Base-by-base conservation (phyloP, 495 filamentous ascomycete genomes). In the Daldinia caldariorum region DNA sequence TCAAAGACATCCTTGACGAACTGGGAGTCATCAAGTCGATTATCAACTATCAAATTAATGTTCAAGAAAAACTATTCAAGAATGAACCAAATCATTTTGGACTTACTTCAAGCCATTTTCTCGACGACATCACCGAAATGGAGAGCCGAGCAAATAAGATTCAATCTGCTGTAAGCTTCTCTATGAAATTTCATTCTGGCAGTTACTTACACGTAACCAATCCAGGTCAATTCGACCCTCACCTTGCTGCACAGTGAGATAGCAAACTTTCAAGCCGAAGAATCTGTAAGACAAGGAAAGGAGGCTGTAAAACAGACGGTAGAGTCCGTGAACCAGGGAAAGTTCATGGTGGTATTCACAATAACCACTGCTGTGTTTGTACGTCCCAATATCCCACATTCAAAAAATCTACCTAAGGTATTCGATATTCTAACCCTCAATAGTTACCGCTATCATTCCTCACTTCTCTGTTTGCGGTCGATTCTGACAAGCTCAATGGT, bases 181-280 rank as follows among this genome's bases (percentile, higher is more conserved):
- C 26, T 55, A 32, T 41, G 53, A 6, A 14, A 8, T 39, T 41
- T 29, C n/a, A 29, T 38, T n/a, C 38, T 53, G 16, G 29, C 31
- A 53, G 6, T 34, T 10, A 16, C 45, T 53, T 53, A 62, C 13
- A 38, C 29, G 18, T 1, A 34, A 56, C 26, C 14, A 35, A 9
- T 47, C 4, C 16, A 63, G 61, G 61, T 63, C 29, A n/a, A 56
- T 63, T 63, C 61, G 4, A 56, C 61, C 22, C 61, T 63, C 9
- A 45, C 61, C 16, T 63, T 63, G 22, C n/a, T 63, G n/a, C 61
- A 63, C 0, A 63, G 61, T 37, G 29, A 55, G 50, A 63, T 63
- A 18, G 35, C 50, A 56, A 63, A 63, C 50, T 55, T 55, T n/a
- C 61, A 63, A 41, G 37, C 61, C 34, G 61, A 45, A 37, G 6